Evolutionary conservation across 306 rosid genomes (phyloP), one percentile per base, ranked within the genome.

Genomic region (Purshia tridentata): DNA sequence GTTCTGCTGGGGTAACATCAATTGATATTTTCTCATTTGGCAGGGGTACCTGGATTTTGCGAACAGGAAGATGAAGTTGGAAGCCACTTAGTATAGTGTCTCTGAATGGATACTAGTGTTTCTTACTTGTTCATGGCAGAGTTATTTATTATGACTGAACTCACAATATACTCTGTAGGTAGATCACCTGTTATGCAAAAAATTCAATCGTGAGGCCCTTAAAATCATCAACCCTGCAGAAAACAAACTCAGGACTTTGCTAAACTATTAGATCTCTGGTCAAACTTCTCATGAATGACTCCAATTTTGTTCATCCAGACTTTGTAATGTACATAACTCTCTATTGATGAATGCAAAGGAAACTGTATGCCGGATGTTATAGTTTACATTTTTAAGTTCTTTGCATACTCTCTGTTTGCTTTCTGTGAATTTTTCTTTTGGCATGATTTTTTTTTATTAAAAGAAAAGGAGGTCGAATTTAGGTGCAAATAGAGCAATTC

Each of bases 1-100:
- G 5, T 13, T 29, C 22, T 57, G 37, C 29, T 47, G 20, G 12
- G 4, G n/a, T 51, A 37, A 51, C 55, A 51, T 51, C 11, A 6
- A 10, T 15, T 63, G 48, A 51, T 35, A 37, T 77, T 71, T 71
- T 75, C 37, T 77, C 23, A 64, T 77, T 76, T 61, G 53, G 50
- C 84, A 93, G 98, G 97, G 89, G 50, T 93, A 89, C 80, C 77
- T 91, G 75, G 98, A 93, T 88, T 84, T 76, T 72, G 87, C 52
- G 74, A 88, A 89, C 87, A 82, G 84, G 81, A 82, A 83, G 79
- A 72, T 62, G 76, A 86, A 74, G 69, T 20, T 37, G 70, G 60
- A 55, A 35, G 16, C 41, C 44, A 1, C 42, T 23, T 0, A 11
- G 63, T 9, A 52, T 9, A 16, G 1, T n/a, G 3, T 16, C 35